Conservation (phyloP, 331 rosid species). For the Malus hybrid region DNA sequence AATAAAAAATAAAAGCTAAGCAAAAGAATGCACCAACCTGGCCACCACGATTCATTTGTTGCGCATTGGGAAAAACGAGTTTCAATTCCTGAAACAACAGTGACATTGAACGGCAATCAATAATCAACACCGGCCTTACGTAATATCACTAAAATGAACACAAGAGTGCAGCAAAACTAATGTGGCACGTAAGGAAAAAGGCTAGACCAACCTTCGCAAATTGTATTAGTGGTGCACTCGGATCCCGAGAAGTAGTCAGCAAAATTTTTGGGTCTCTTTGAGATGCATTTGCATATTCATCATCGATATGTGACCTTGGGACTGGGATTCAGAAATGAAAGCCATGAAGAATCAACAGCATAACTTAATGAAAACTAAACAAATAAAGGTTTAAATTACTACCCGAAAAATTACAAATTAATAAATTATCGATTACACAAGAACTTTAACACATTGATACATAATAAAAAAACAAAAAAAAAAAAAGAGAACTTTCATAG, state of each 20-base stretch:
- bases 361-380: neutral
- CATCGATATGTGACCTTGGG: slow-evolving; percentile 76
- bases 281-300: slow-evolving; percentile 77
- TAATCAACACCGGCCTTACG: neutral
- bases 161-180: neutral
- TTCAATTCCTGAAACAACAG: slow-evolving; percentile 60
- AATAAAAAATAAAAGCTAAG: neutral
- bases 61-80: slow-evolving; percentile 75
- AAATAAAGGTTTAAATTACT: neutral
- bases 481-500: neutral
- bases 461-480: neutral
- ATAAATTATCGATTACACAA: neutral
- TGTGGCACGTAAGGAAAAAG: neutral
- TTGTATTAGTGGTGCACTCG: slow-evolving; percentile 82
- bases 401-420: neutral
- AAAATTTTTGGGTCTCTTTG: slow-evolving; percentile 80
- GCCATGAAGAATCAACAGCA: neutral
- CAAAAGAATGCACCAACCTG: slow-evolving; percentile 51
- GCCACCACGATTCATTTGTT: slow-evolving; percentile 89
- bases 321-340: slow-evolving; percentile 30
- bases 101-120: slow-evolving; percentile 1
- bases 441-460: neutral
- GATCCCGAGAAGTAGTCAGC: slow-evolving; percentile 84
- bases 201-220: slow-evolving; percentile 68
- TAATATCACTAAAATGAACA: neutral